Base-by-base conservation (phyloP, 2,329 filamentous ascomycete genomes). In the Cladosporium velox region DNA sequence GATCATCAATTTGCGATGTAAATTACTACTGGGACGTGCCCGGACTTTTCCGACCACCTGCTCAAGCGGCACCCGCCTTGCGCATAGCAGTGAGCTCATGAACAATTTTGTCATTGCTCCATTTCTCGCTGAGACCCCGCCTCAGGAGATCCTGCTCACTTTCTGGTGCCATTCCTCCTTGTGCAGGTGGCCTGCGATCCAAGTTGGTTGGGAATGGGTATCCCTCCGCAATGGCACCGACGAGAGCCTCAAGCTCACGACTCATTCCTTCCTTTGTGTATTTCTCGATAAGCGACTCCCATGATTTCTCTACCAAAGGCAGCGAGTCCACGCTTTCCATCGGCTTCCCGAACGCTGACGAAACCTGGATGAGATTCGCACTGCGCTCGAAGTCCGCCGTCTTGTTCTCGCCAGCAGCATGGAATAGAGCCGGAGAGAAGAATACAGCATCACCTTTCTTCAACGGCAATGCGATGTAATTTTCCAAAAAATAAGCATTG, bases 171-270 rank as follows among this genome's bases (percentile, higher is more conserved):
- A 88, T 87, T 0, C 83, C 86, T 52, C 82, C 82, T 0, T 82
- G 82, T 34, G 80, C 82, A 0, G 87, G 87, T 1, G 85, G 82
- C 58, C 86, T 80, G 2, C 76, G 80, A 71, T 89, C 86, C 59
- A 89, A 69, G 73, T 89, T 88, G 6, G 86, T 88, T 0, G 86
- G 86, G 67, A 89, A 89, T 1, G 86, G 83, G 73, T 88, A 88
- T 0, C 85, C 87, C 38, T 88, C 84, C 0, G 78, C 85, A 5
- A 88, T 76, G 14, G 85, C 83, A 4, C 77, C 73, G 0, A 88
- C 74, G 38, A 86, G 79, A 2, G 83, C 79, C 67, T 78, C 76
- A 3, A 86, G 75, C 67, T 80, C 77, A 0, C 76, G 74, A 65
- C 76, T 82, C 64, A 81, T 32, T 0, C 81, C 80, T 26, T 81